Percentiles rank a stretch among this genome's conserved stretches.
These are phyloP conservation scores for Cylindrotheca closterium DNA, from an alignment of 108 stramenopile genomes.

Conservation along the genomic window DNA sequence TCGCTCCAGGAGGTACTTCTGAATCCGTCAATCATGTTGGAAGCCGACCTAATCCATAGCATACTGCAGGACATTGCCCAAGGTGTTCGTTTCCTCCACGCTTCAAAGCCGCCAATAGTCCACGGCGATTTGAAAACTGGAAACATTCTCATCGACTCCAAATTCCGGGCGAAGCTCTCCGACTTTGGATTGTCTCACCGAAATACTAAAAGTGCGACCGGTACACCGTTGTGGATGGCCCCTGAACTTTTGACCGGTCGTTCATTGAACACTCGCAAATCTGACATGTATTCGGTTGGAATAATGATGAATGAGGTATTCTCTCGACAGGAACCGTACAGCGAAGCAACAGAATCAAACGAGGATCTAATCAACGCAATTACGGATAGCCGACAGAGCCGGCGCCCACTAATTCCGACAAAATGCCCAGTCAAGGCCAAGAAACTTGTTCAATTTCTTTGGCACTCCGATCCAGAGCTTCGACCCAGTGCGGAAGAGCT, in stretches of 20 bases:
- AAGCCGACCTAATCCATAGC: slow-evolving; percentile 43
- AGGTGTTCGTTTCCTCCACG: slow-evolving; percentile 55
- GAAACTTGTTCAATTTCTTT: slow-evolving; percentile 36
- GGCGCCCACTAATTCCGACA: slow-evolving; percentile 39
- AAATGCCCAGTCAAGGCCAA: slow-evolving; percentile 28
- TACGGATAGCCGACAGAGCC: slow-evolving; percentile 5
- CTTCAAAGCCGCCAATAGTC: slow-evolving; percentile 47
- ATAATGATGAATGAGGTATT: slow-evolving; percentile 57
- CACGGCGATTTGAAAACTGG: slow-evolving; percentile 56
- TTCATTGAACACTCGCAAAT: slow-evolving; percentile 37
- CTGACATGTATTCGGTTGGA: slow-evolving; percentile 66
- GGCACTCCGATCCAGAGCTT: slow-evolving; percentile 24
- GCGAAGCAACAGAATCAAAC: slow-evolving; percentile 18
- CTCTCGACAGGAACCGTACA: slow-evolving; percentile 53
- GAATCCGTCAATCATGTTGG: slow-evolving; percentile 44
- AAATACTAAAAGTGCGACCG: slow-evolving; percentile 17
- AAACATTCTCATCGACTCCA: slow-evolving; percentile 52
- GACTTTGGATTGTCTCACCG: slow-evolving; percentile 78
- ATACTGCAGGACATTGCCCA: slow-evolving; percentile 53
- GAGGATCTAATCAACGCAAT: slow-evolving; percentile 4
- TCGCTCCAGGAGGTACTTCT: slow-evolving; percentile 53
- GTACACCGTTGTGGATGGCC: slow-evolving; percentile 78
- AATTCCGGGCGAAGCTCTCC: slow-evolving; percentile 52
- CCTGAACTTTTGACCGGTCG: slow-evolving; percentile 72
- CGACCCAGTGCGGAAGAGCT: slow-evolving; percentile 46